Evolutionary conservation across 495 filamentous ascomycete species (phyloP).

Genomic region (Podospora pseudocomata): DNA sequence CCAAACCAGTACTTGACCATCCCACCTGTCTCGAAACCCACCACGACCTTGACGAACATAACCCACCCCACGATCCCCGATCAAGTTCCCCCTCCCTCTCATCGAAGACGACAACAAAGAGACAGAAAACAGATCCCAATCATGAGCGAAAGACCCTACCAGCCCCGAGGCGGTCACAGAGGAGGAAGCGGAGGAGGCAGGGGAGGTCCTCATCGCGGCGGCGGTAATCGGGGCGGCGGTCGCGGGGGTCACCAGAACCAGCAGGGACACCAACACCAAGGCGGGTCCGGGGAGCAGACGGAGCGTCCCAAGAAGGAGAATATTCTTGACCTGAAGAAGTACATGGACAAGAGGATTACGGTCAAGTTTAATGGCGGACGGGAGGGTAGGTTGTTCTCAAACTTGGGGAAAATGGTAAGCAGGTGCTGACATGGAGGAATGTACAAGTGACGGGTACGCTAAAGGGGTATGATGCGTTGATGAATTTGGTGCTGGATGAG

Average conservation of each 20-base stretch:
- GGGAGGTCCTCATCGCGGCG: conserved; percentile 48
- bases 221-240: conserved; percentile 31
- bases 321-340: conserved; percentile 90
- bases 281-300: conserved; percentile 30
- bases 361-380: conserved; percentile 96
- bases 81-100: no score
- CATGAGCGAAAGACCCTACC: neutral
- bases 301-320: conserved; percentile 94
- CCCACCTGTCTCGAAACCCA: no score
- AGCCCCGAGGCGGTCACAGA: conserved; percentile 35
- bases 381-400: conserved; percentile 76
- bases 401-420: neutral
- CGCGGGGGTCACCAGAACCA: conserved; percentile 31
- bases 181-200: conserved; percentile 29
- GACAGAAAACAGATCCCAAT: neutral
- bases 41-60: no score
- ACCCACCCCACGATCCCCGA: no score
- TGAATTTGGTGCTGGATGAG: conserved; percentile 96
- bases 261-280: conserved; percentile 35
- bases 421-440: neutral
- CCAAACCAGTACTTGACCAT: no score
- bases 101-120: neutral
- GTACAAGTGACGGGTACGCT: conserved; percentile 78
- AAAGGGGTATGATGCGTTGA: conserved; percentile 93
- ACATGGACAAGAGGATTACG: conserved; percentile 89